These are phyloP conservation scores for Scenedesmus sp. DNA, from an alignment of 163 green algal genomes.

Conservation along the genomic window DNA sequence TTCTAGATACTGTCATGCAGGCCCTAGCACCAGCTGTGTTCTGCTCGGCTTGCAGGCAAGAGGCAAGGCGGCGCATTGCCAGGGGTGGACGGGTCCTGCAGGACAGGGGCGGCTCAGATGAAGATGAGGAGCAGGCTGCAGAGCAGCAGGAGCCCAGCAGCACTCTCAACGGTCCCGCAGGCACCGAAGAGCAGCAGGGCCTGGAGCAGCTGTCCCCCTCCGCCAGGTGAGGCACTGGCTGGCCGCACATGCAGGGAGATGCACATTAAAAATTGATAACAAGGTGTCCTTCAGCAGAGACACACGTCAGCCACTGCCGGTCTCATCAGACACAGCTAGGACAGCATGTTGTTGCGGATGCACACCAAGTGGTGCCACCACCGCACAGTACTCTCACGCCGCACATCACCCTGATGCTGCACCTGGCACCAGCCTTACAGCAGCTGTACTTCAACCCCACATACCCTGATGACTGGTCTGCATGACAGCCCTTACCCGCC, in stretches of 20 bases:
- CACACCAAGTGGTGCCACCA: too few species aligned
- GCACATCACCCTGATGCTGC: too few species aligned
- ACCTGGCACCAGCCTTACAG: neutral
- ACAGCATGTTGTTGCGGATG: too few species aligned
- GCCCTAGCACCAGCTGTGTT: neutral
- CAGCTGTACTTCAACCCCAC: neutral
- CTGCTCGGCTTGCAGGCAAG: slow-evolving; percentile 9
- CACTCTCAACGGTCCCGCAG: neutral
- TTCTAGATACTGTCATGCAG: neutral
- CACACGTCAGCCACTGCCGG: too few species aligned
- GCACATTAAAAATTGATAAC: too few species aligned
- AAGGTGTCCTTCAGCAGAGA: too few species aligned
- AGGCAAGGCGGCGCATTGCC: slow-evolving; percentile 2
- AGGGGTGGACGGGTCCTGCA: neutral
- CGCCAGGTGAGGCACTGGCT: neutral
- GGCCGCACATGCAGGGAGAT: neutral
- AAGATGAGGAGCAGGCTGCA: neutral
- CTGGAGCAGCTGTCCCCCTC: slow-evolving; percentile 9
- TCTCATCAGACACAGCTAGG: too few species aligned
- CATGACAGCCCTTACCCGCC: neutral
- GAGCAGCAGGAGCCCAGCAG: slow-evolving; percentile 14
- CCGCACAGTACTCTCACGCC: too few species aligned
- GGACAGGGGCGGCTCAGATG: neutral
- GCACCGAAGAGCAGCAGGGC: too few species aligned
- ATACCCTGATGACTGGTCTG: neutral